Conservation (phyloP, 768 basidiomycete genomes). For the Lentinus brumalis region DNA sequence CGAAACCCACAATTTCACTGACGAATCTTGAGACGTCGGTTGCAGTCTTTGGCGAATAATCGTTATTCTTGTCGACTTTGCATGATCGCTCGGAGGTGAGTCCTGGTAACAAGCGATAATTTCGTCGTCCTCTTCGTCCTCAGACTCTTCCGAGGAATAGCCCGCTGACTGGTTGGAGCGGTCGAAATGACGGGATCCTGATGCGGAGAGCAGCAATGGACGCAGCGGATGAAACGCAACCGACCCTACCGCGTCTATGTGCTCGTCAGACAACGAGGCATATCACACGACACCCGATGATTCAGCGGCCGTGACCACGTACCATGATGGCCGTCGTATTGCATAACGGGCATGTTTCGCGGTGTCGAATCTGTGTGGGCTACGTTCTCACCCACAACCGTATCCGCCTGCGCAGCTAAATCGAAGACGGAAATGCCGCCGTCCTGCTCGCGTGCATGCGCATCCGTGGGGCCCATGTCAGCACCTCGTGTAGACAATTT, state of each 20-base stretch:
- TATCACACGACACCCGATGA: conserved; percentile 1
- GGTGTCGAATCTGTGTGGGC: conserved; percentile 8
- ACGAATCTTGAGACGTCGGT: conserved; percentile 17
- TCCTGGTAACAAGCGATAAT: neutral
- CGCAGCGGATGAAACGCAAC: conserved; percentile 71
- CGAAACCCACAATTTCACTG: conserved; percentile 21
- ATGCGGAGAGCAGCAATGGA: conserved; percentile 60
- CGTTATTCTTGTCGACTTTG: conserved; percentile 1
- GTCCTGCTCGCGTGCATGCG: conserved; percentile 38
- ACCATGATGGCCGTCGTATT: conserved; percentile 17
- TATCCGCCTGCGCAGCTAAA: conserved; percentile 32
- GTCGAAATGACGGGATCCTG: conserved; percentile 79
- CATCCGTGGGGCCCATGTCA: neutral
- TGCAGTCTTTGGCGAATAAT: conserved; percentile 8
- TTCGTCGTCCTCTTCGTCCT: conserved; percentile 13
- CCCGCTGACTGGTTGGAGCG: neutral
- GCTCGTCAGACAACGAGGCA: neutral
- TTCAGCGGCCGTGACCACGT: conserved; percentile 4
- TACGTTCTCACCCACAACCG: conserved; percentile 7
- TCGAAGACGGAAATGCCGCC: conserved; percentile 66
- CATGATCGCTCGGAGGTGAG: neutral
- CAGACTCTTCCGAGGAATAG: conserved; percentile 6
- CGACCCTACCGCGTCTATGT: conserved; percentile 70
- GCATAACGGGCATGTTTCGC: conserved; percentile 15
- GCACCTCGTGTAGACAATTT: neutral